Evolutionary conservation across 2,329 filamentous ascomycete genomes (phyloP).

Genomic region (Cladophialophora bantiana): DNA sequence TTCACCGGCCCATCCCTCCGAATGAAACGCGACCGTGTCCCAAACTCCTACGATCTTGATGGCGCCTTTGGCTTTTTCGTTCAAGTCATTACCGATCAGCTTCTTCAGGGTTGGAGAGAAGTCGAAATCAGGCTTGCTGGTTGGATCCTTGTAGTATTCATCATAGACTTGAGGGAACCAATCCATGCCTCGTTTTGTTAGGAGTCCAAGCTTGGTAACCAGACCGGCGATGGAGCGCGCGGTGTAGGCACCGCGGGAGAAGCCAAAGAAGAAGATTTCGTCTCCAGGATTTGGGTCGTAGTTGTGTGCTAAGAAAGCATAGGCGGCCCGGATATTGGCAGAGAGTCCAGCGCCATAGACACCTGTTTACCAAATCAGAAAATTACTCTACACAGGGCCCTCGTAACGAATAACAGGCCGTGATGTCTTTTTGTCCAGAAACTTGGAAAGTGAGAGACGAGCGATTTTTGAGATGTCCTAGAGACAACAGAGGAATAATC

Average conservation of each 20-base stretch:
- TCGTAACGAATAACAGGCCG: not conserved
- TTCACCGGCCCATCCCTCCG: constrained; percentile 41
- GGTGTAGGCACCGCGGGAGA: constrained; percentile 57
- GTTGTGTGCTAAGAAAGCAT: constrained; percentile 45
- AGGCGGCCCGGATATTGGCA: constrained; percentile 35
- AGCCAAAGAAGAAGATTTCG: constrained; percentile 59
- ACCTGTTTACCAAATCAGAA: constrained; percentile 14
- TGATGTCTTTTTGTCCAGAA: not conserved
- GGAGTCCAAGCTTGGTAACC: constrained; percentile 54
- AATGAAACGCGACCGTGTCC: constrained; percentile 44
- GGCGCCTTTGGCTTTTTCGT: constrained; percentile 43
- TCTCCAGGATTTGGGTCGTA: constrained; percentile 51
- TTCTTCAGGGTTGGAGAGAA: constrained; percentile 27
- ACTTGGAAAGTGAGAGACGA: not conserved
- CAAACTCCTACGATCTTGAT: constrained; percentile 49
- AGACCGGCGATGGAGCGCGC: constrained; percentile 56
- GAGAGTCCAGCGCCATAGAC: constrained; percentile 36
- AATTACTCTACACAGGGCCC: not conserved
- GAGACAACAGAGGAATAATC: not conserved
- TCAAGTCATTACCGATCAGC: constrained; percentile 35
- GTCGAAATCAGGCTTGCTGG: constrained; percentile 28
- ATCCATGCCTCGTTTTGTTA: constrained; percentile 41
- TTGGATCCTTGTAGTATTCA: constrained; percentile 33
- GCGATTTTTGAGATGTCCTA: not conserved
- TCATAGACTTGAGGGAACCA: constrained; percentile 43